Conservation (phyloP, 2,329 filamentous ascomycete genomes). For the Colletotrichum chlorophyti region DNA sequence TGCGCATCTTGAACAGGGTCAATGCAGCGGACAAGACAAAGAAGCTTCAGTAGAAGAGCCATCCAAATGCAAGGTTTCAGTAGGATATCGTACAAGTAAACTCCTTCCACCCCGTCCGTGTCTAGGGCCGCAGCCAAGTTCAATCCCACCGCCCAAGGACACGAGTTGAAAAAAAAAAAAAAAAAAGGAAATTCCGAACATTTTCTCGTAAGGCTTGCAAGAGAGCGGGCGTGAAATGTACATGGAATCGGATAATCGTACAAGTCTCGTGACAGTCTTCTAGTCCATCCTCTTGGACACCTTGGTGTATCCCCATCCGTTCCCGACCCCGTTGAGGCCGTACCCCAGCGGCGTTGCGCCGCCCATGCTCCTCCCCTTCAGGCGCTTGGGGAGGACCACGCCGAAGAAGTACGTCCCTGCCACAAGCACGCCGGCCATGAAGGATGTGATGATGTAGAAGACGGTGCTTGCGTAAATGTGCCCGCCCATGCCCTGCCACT, state of each 20-base stretch:
- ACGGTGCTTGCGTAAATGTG: constrained; percentile 69
- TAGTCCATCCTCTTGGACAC: constrained; percentile 60
- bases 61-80: constrained; percentile 7
- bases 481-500: constrained; percentile 70
- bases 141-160: neutral
- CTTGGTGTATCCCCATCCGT: constrained; percentile 67
- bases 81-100: constrained; percentile 21
- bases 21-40: constrained; percentile 39
- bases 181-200: constrained; percentile 7
- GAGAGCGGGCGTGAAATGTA: neutral
- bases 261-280: neutral
- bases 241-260: constrained; percentile 27
- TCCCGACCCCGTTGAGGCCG: constrained; percentile 58
- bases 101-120: constrained; percentile 15
- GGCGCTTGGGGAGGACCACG: constrained; percentile 60
- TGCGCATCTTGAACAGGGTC: constrained; percentile 54
- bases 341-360: constrained; percentile 63
- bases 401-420: constrained; percentile 68
- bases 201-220: neutral
- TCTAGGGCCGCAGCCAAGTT: neutral
- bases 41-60: constrained; percentile 46
- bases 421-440: constrained; percentile 60
- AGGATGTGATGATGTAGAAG: constrained; percentile 67
- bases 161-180: too few species aligned
- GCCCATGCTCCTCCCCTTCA: constrained; percentile 58